A percentile compares a stretch with the other conserved stretches of the same genome.
Conservation (phyloP, 73 alveolate genomes). For the Paramecium bursaria region DNA sequence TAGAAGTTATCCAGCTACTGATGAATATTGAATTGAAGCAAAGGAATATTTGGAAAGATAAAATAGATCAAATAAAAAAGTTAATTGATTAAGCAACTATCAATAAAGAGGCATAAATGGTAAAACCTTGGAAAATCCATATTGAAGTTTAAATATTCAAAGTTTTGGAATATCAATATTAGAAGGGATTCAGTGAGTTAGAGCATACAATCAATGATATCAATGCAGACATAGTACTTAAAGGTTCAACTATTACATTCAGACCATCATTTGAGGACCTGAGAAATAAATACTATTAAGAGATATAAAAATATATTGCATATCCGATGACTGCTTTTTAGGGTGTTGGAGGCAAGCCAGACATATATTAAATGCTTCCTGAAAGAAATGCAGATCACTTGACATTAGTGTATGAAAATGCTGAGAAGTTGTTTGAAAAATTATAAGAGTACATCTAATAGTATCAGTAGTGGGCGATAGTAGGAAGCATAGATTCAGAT, state of each 20-base stretch:
- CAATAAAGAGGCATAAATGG: slow-evolving; percentile 76
- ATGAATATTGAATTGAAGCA: slow-evolving; percentile 90
- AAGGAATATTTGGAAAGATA: slow-evolving; percentile 95
- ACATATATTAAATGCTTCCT: slow-evolving; percentile 95
- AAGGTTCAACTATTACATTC: slow-evolving; percentile 80
- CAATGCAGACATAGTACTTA: slow-evolving; percentile 95
- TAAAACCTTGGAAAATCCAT: slow-evolving; percentile 92
- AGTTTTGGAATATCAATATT: slow-evolving; percentile 95
- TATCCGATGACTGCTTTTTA: slow-evolving; percentile 84
- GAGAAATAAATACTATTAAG: slow-evolving; percentile 93
- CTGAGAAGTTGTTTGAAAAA: slow-evolving; percentile 88
- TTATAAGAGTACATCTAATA: slow-evolving; percentile 70
- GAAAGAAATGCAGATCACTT: slow-evolving; percentile 95
- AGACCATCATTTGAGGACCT: slow-evolving; percentile 99
- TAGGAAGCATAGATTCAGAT: slow-evolving; percentile 76
- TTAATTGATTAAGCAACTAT: slow-evolving; percentile 83
- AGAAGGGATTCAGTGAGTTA: slow-evolving; percentile 89
- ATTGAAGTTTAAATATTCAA: slow-evolving; percentile 95
- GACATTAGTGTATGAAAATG: slow-evolving; percentile 92
- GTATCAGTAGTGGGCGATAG: slow-evolving; percentile 63
- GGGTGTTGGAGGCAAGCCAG: slow-evolving; percentile 98
- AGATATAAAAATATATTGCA: slow-evolving; percentile 72
- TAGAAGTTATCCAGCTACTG: slow-evolving; percentile 88
- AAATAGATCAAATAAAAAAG: slow-evolving; percentile 87
- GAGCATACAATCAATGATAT: slow-evolving; percentile 87